Percentiles rank a stretch among this genome's conserved stretches.
phyloP scores from a whole-genome alignment of 1,139 yeast species.

The Kodamaea fungicola region DNA sequence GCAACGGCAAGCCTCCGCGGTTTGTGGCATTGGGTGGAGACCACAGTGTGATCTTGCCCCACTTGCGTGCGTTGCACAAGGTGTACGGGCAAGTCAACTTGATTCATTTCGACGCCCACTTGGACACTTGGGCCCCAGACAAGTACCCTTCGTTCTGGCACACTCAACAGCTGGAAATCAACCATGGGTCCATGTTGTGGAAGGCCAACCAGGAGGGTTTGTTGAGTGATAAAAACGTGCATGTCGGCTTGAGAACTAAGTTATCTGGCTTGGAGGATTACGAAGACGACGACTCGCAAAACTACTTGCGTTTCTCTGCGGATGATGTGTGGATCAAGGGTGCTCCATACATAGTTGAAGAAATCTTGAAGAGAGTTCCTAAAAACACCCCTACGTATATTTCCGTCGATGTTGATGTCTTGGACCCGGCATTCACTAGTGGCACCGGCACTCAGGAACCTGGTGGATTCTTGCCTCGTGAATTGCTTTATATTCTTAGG shows the following conservation, averaged over 20 bases:
- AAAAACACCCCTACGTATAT: constrained; percentile 62
- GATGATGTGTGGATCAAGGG: constrained; percentile 71
- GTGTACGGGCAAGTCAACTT: constrained; percentile 63
- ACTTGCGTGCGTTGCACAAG: constrained; percentile 56
- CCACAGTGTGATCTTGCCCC: constrained; percentile 70
- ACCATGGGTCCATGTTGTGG: constrained; percentile 84
- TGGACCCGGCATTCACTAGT: constrained; percentile 77
- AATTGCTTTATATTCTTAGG: constrained; percentile 60
- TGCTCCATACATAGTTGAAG: constrained; percentile 47
- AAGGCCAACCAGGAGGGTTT: constrained; percentile 68
- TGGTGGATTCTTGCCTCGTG: constrained; percentile 81
- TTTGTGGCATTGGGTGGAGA: constrained; percentile 75
- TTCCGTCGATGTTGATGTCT: constrained; percentile 75
- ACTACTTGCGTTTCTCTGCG: constrained; percentile 61
- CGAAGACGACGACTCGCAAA: constrained; percentile 59
- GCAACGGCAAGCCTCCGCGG: constrained; percentile 47
- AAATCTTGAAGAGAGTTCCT: constrained; percentile 50
- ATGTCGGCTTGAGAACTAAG: constrained; percentile 72
- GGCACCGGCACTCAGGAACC: constrained; percentile 85
- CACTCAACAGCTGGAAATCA: constrained; percentile 58
- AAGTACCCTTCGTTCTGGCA: constrained; percentile 68
- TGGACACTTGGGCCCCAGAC: constrained; percentile 78
- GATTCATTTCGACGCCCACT: constrained; percentile 76
- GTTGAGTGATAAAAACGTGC: constrained; percentile 54
- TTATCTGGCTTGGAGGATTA: constrained; percentile 61